Evolutionary conservation across 116 monocot genomes (phyloP), one percentile per base, ranked within the genome.

Genomic region (Cymodocea nodosa): DNA sequence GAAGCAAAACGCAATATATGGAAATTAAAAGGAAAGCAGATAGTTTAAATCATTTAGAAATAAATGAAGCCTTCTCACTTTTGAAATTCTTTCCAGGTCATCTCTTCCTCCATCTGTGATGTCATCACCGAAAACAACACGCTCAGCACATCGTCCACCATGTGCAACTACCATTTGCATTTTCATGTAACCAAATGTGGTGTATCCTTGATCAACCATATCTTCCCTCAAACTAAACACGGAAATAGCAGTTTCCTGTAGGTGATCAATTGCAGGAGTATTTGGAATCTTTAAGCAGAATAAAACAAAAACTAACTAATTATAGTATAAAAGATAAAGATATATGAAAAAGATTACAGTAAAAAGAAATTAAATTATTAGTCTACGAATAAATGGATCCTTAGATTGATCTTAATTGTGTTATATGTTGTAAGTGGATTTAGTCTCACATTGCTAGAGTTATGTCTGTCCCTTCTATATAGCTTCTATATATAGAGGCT

Each of bases 121-220:
- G 66, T 91, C 80, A 53, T 84, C 78, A 63, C 91, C 91, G 80
- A 87, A 91, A 19, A 84, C 68, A 70, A 91, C 60, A 19, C 74
- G 77, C 76, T 91, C 91, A 50, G 91, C 87, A 84, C 87, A 91
- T 2, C 87, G 84, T 5, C 91, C 91, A 72, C 91, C 91, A 80
- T 91, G 91, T 58, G 91, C 87, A 56, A 91, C 87, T 51, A 87
- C 87, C 91, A 91, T 91, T 77, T 91, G 91, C 91, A 91, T 91
- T 63, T 87, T 87, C 83, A 91, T 75, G 59, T 91, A 91, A 50
- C 91, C 91, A 80, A 87, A 91, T 24, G 87, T 91, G 58, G 91
- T 87, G 62, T 91, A 91, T 51, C 84, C 91, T 71, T 84, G 91
- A 80, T 80, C 82, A 2, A 91, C 80, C 77, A 82, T 82, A 73